These are phyloP conservation scores for Kazachstania psychrophila DNA, from an alignment of 805 yeast genomes.

Conservation along the genomic window DNA sequence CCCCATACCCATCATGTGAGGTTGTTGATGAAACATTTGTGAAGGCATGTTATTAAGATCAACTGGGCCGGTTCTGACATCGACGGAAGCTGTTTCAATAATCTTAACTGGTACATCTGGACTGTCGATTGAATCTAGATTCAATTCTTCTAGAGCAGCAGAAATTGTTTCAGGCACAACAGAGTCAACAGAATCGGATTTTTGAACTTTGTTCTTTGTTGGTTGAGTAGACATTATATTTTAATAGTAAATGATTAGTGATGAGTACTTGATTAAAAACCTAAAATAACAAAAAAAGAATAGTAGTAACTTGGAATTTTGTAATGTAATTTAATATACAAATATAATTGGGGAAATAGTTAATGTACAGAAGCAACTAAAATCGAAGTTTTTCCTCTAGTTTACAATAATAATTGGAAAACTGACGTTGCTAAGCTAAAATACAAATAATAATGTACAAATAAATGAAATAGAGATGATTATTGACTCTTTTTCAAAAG, in stretches of 20 bases:
- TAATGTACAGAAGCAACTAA: constrained; percentile 4
- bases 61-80: too few species aligned
- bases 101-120: not conserved
- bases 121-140: constrained; percentile 21
- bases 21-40: constrained; percentile 11
- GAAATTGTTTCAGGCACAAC: constrained; percentile 23
- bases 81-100: too few species aligned
- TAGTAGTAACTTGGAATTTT: not conserved
- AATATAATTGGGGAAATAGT: not conserved
- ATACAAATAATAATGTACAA: constrained; percentile 7
- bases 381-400: constrained; percentile 1
- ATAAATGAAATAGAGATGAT: not conserved
- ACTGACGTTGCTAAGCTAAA: constrained; percentile 1
- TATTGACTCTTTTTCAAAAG: not conserved
- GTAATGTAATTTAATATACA: constrained; percentile 3
- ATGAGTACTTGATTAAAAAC: not conserved
- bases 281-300: not conserved
- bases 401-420: constrained; percentile 4
- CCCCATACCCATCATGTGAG: constrained; percentile 26
- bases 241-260: not conserved
- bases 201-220: constrained; percentile 3
- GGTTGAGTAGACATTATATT: constrained; percentile 12
- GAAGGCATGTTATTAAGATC: not conserved
- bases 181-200: constrained; percentile 12
- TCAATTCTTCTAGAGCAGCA: constrained; percentile 27